Conservation (phyloP, 2,329 filamentous ascomycete species). For the Venturiaceae sp. region DNA sequence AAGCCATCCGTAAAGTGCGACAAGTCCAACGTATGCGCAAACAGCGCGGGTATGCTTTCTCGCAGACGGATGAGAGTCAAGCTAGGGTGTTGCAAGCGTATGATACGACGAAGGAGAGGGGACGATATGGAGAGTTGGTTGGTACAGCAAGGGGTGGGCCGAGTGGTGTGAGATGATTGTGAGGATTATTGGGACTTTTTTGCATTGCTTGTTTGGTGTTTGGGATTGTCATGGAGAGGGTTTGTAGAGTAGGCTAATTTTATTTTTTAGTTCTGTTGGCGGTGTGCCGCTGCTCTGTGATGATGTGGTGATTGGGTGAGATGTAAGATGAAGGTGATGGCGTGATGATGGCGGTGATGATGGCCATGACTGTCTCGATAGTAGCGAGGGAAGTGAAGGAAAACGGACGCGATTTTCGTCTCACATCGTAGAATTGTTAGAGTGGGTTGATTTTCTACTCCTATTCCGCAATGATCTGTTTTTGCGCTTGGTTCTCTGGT, state of each 20-base stretch:
- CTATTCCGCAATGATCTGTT: too few relatives aligned
- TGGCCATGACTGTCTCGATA: too few relatives aligned
- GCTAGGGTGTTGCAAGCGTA: conserved; percentile 93
- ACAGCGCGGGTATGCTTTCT: conserved; percentile 96
- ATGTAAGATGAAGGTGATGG: too few relatives aligned
- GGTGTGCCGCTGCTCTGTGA: background rate
- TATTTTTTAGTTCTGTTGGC: background rate
- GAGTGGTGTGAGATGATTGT: background rate
- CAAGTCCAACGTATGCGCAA: conserved; percentile 99
- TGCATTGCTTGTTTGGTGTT: background rate
- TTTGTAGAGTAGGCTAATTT: background rate
- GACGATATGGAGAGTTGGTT: conserved; percentile 86
- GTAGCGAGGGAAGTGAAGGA: too few relatives aligned
- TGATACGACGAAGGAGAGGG: conserved; percentile 87
- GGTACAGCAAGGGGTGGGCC: background rate
- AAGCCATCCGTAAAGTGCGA: conserved; percentile 94
- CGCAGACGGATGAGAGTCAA: conserved; percentile 92
- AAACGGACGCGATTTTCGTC: too few relatives aligned
- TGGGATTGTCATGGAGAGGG: background rate
- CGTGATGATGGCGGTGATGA: too few relatives aligned
- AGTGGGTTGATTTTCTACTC: too few relatives aligned
- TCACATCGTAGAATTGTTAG: too few relatives aligned
- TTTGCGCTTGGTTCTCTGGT: too few relatives aligned
- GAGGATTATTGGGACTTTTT: background rate
- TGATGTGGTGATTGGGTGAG: too few relatives aligned